Base-by-base conservation (phyloP, 306 rosid genomes). In the Abrus pulchellus region DNA sequence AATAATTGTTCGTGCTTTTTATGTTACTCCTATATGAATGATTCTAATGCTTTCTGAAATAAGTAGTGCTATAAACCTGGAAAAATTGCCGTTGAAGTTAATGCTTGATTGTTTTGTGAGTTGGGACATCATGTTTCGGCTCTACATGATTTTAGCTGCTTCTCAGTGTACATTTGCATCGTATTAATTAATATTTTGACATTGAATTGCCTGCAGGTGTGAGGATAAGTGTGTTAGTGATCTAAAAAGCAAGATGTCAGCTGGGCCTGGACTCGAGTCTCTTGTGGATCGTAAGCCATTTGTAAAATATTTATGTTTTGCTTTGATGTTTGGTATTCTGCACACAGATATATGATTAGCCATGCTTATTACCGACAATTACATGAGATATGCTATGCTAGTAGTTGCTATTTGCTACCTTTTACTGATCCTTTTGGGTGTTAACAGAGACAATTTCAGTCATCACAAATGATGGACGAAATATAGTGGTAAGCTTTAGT, bases 381-480 rank as follows among this genome's bases (percentile, higher is more conserved):
- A 53, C n/a, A 3, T 75, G 72, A 47, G 36, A 68, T 59, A 41
- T 49, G 64, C 40, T 0, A 4, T 44, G 33, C 7, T 66, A 43
- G 32, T 75, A 57, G 27, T 8, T 68, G 7, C 11, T 28, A 59
- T 5, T 20, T 20, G 20, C 20, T 20, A 20, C 40, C 47, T 63
- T 47, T 72, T 28, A 2, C 54, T 41, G 59, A 72, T 49, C 60
- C 75, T 64, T 74, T 66, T 55, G 33, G 7, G 14, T 66, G 52
- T 57, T 57, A 61, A 88, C 91, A 94, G 98, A 94, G 85, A 86
- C 90, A 47, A 94, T 94, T 81, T 94, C 98, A 7, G 92, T 94
- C 65, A 94, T 94, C 80, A 94, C 98, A 63, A 94, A 92, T 75
- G 98, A 94, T 78, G 98, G 98, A 28, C 66, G 98, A 67, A 94